Evolutionary conservation across 2,329 filamentous ascomycete genomes (phyloP), one percentile per base, ranked within the genome.

Genomic region (Phialophora tarda): DNA sequence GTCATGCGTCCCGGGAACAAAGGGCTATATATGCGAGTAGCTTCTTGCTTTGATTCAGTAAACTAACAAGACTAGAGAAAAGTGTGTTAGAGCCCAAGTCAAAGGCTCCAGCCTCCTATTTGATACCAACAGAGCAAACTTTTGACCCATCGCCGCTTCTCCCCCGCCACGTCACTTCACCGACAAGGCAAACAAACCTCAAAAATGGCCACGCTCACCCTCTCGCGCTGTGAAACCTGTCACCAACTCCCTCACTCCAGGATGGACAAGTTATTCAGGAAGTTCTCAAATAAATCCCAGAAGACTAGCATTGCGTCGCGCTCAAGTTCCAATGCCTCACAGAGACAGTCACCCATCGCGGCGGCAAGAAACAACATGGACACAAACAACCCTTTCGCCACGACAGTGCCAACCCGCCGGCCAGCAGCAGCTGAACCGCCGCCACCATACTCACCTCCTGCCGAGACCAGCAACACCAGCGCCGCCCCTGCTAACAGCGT

Each of bases 381-480:
- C 21, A 17, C n/a, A 7, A 61, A 2, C 56, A 67, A 56, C 47
- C 69, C 63, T n/a, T 64, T 64, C 53, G 21, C 63, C 54, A 65
- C 38, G 21, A 64, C 67, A 0, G 50, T 38, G 24, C 68, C 68
- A 14, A 70, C 65, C 21, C 59, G 69, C 23, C 60, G 69, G 59
- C 68, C 65, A 26, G 21, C 47, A 63, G 23, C 66, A 59, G 47
- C 55, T 8, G 62, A 48, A 7, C 23, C 71, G 8, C 72, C 72
- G 24, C 72, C 72, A 24, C 66, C 70, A 48, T 73, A 73, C 44
- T 68, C 67, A 2, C 62, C 71, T 17, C 28, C 53, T 17, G 41
- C 55, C 21, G 28, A 8, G 47, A 61, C 11, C 47, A 44, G 48
- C 34, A 17, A 8, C 21, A 61, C 11, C 47, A 44, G 48, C 34